Evolutionary conservation across 257 asterid species (phyloP).

Genomic region (Henckelia pumila): DNA sequence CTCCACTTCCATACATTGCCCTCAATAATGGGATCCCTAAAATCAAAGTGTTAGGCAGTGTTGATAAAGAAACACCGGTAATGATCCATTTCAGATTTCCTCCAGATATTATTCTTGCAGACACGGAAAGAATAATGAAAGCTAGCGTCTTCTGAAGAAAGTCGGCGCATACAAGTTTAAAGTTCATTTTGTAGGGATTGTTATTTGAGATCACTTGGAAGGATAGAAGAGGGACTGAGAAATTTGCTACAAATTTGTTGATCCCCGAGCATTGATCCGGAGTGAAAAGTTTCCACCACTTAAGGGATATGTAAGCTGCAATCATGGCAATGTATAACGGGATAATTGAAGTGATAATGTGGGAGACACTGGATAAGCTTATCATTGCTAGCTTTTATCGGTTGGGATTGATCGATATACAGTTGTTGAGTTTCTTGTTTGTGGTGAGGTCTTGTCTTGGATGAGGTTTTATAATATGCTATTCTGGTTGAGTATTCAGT

Average conservation of each 20-base stretch:
- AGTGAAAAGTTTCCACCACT: constrained; percentile 71
- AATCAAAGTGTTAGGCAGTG: constrained; percentile 77
- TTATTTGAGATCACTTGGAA: constrained; percentile 71
- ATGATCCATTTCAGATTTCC: constrained; percentile 68
- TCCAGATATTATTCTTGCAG: constrained; percentile 44
- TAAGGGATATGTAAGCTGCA: constrained; percentile 63
- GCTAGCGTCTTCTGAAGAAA: constrained; percentile 64
- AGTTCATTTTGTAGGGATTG: constrained; percentile 75
- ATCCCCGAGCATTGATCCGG: constrained; percentile 79
- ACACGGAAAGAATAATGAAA: constrained; percentile 35
- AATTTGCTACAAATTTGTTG: constrained; percentile 84
- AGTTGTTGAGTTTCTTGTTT: constrained; percentile 27
- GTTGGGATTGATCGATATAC: constrained; percentile 21
- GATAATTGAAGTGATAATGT: constrained; percentile 58
- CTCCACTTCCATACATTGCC: constrained; percentile 80
- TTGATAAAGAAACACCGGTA: constrained; percentile 77
- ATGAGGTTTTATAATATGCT: constrained; percentile 50
- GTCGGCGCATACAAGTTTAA: constrained; percentile 66
- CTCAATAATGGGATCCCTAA: constrained; percentile 73
- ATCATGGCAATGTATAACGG: constrained; percentile 73
- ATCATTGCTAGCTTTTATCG: constrained; percentile 52
- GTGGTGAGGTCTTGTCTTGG: constrained; percentile 17
- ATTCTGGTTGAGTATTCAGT: constrained; percentile 37
- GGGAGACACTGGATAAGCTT: constrained; percentile 49
- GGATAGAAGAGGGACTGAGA: constrained; percentile 77